A percentile compares a stretch with the other conserved stretches of the same genome.
Evolutionary conservation across 768 basidiomycete species (phyloP).

Genomic region (Trametes cinnabarina): DNA sequence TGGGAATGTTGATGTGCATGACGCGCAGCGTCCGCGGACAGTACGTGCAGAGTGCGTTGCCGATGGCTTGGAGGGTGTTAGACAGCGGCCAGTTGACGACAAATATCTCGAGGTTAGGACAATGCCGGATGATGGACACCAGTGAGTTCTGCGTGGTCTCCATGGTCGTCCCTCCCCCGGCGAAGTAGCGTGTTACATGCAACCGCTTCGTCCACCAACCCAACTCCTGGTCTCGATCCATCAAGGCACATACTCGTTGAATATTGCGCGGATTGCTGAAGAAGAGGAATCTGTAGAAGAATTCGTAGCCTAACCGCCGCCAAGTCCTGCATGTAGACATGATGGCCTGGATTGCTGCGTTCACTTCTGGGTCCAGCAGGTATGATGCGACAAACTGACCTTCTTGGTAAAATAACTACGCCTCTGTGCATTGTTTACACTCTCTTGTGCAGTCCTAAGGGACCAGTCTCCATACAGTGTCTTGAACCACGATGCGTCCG

Average conservation of each 20-base stretch:
- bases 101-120: constrained; percentile 74
- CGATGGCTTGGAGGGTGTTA: constrained; percentile 58
- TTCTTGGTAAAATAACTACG: constrained; percentile 66
- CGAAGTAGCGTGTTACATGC: constrained; percentile 58
- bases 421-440: constrained; percentile 54
- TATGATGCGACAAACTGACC: constrained; percentile 37
- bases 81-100: constrained; percentile 66
- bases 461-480: constrained; percentile 49
- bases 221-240: constrained; percentile 51
- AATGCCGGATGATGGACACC: constrained; percentile 56
- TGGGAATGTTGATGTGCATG: constrained; percentile 58
- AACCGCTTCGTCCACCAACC: constrained; percentile 75
- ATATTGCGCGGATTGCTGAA: constrained; percentile 60
- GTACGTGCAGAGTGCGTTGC: constrained; percentile 56
- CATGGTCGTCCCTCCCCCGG: constrained; percentile 40
- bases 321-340: constrained; percentile 65
- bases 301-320: constrained; percentile 60
- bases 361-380: constrained; percentile 1
- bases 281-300: constrained; percentile 67
- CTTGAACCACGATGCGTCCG: constrained; percentile 65
- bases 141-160: constrained; percentile 54
- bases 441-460: constrained; percentile 59
- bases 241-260: constrained; percentile 46
- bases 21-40: constrained; percentile 54
- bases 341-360: constrained; percentile 48